Evolutionary conservation across 2,329 filamentous ascomycete genomes (phyloP).

Genomic region (Rutstroemia sp.): DNA sequence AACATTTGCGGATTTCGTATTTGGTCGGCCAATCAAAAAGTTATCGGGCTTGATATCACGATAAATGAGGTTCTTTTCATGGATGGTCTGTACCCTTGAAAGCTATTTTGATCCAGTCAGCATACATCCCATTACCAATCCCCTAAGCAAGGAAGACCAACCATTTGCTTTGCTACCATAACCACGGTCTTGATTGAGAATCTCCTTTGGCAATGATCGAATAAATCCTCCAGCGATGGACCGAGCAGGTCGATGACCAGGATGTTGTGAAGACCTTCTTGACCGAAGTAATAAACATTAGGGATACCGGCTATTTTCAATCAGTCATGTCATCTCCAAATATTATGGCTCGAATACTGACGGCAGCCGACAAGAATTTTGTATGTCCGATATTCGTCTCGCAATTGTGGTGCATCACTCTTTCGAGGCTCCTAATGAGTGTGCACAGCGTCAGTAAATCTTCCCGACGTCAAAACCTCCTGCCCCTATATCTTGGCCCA

Average conservation of each 20-base stretch:
- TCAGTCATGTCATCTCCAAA: slow-evolving; percentile 29
- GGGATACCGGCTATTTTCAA: slow-evolving; percentile 74
- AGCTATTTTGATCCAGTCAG: slow-evolving; percentile 42
- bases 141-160: slow-evolving; percentile 34
- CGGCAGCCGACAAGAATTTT: slow-evolving; percentile 99
- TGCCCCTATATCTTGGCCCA: slow-evolving; percentile 4
- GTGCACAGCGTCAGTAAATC: not conserved
- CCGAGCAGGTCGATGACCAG: slow-evolving; percentile 95
- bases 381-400: slow-evolving; percentile 98
- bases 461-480: not conserved
- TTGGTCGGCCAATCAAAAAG: slow-evolving; percentile 90
- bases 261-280: slow-evolving; percentile 97
- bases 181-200: slow-evolving; percentile 98
- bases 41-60: slow-evolving; percentile 99
- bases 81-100: slow-evolving; percentile 84
- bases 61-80: slow-evolving; percentile 99
- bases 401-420: slow-evolving; percentile 93
- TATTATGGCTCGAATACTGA: slow-evolving; percentile 48
- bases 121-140: not conserved
- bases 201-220: slow-evolving; percentile 91
- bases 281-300: slow-evolving; percentile 99
- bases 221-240: slow-evolving; percentile 90
- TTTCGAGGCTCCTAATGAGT: slow-evolving; percentile 79
- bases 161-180: slow-evolving; percentile 99
- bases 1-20: slow-evolving; percentile 91